A percentile compares a stretch with the other conserved stretches of the same genome.
These are phyloP conservation scores for Penicillium pulvis DNA, from an alignment of 495 filamentous ascomycete genomes.

Conservation along the genomic window DNA sequence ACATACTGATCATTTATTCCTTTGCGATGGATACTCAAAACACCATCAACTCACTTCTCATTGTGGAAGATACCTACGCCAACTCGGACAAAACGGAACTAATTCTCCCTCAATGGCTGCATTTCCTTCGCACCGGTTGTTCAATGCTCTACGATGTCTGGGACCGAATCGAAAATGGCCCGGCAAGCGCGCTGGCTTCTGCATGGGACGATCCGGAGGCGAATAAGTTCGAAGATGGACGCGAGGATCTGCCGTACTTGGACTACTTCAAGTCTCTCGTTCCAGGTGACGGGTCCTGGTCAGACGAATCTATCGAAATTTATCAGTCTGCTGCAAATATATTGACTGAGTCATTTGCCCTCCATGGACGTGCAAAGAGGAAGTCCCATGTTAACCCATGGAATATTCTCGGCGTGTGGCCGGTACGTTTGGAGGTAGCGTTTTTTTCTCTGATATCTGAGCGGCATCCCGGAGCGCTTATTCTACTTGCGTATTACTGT, in stretches of 20 bases:
- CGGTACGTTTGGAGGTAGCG: conserved; percentile 27
- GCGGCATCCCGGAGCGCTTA: conserved; percentile 35
- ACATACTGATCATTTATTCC: conserved; percentile 38
- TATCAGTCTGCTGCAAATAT: no score
- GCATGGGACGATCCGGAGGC: no score
- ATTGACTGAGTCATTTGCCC: conserved; percentile 19
- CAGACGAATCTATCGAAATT: no score
- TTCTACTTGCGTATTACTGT: conserved; percentile 43
- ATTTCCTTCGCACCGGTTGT: conserved; percentile 21
- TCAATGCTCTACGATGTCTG: conserved; percentile 23
- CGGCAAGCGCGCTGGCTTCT: conserved; percentile 14
- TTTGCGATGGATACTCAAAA: conserved; percentile 11
- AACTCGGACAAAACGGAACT: background rate
- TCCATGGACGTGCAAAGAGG: conserved; percentile 4
- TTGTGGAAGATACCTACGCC: conserved; percentile 7
- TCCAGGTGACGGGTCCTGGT: no score
- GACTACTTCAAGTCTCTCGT: no score
- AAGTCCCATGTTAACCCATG: conserved; percentile 12
- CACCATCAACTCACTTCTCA: conserved; percentile 12
- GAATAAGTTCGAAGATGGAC: no score
- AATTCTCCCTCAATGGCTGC: conserved; percentile 21
- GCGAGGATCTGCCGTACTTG: no score
- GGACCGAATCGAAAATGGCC: conserved; percentile 19
- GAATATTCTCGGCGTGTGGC: conserved; percentile 31
- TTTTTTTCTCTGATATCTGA: conserved; percentile 31